Percentiles rank a stretch among this genome's conserved stretches.
These are phyloP conservation scores for Saksenaea vasiformis DNA, from an alignment of 371 early-diverging fungal species.

Conservation along the genomic window DNA sequence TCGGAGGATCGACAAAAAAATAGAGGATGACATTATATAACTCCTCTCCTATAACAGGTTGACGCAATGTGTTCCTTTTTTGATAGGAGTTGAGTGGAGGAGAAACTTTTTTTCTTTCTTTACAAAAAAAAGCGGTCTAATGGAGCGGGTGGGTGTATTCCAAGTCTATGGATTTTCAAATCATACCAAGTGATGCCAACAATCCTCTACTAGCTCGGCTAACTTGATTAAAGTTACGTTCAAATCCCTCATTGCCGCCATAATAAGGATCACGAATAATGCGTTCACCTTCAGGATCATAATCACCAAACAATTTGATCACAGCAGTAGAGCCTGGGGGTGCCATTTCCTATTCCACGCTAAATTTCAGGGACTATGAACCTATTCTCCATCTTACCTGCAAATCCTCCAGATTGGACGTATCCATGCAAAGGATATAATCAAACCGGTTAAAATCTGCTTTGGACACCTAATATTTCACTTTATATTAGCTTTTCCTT, in stretches of 20 bases:
- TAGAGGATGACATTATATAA: too few relatives aligned
- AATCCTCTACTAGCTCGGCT: conserved; percentile 59
- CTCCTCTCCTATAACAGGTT: not conserved
- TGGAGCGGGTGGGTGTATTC: not conserved
- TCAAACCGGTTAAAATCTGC: conserved; percentile 77
- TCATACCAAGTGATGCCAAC: conserved; percentile 29
- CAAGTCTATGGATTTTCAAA: conserved; percentile 10
- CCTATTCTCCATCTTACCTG: conserved; percentile 40
- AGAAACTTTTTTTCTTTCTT: not conserved
- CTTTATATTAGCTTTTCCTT: not conserved
- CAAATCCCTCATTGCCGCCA: conserved; percentile 85
- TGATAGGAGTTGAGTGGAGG: not conserved
- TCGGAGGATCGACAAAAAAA: too few relatives aligned
- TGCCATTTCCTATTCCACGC: conserved; percentile 21
- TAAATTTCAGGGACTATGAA: conserved; percentile 3
- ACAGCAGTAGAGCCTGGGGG: conserved; percentile 42
- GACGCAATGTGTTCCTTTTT: conserved; percentile 1
- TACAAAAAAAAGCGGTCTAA: not conserved
- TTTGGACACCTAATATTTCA: conserved; percentile 37
- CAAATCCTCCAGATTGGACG: conserved; percentile 74
- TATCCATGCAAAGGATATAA: conserved; percentile 89
- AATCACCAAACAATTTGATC: conserved; percentile 87
- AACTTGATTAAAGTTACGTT: conserved; percentile 85
- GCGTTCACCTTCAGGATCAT: conserved; percentile 72
- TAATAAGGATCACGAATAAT: conserved; percentile 92